Percentiles rank a stretch among this genome's conserved stretches.
Evolutionary conservation across 176 grass and related monocot species (phyloP).

Genomic region (Leersia perrieri): DNA sequence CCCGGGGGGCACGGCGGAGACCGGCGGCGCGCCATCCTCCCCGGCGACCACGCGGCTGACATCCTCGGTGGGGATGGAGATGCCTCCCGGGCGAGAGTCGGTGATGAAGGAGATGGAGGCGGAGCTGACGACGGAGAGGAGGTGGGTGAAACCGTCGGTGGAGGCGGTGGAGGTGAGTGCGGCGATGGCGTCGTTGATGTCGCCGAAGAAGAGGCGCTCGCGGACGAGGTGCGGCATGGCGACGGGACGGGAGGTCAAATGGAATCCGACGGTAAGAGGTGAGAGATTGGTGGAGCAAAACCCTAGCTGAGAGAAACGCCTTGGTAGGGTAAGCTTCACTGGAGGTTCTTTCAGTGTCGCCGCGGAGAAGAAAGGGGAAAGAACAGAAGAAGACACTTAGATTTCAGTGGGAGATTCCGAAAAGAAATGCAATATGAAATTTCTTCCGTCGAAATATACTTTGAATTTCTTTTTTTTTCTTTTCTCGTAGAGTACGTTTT

Average conservation of each 20-base stretch:
- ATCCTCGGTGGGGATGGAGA: constrained; percentile 49
- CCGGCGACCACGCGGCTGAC: constrained; percentile 45
- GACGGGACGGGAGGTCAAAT: not conserved
- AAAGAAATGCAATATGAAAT: no score
- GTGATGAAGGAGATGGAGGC: constrained; percentile 76
- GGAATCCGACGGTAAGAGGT: not conserved
- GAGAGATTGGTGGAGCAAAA: no score
- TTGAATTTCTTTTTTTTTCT: no score
- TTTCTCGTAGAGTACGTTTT: no score
- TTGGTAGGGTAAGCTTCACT: not conserved
- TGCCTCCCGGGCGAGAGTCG: constrained; percentile 45
- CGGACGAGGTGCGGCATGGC: constrained; percentile 66
- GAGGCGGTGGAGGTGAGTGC: constrained; percentile 24
- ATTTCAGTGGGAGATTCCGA: no score
- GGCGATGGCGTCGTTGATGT: constrained; percentile 62
- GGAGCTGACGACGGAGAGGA: constrained; percentile 58
- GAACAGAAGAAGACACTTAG: no score
- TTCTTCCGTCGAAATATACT: no score
- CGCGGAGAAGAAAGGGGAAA: no score
- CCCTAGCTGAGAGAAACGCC: not conserved
- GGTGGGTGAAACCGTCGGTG: constrained; percentile 29
- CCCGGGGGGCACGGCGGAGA: constrained; percentile 28
- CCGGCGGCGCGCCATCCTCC: constrained; percentile 41
- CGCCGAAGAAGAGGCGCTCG: constrained; percentile 66
- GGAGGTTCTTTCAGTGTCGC: no score